Conservation (phyloP, 2,329 filamentous ascomycete genomes). For the Magnaporthiopsis incrustans region DNA sequence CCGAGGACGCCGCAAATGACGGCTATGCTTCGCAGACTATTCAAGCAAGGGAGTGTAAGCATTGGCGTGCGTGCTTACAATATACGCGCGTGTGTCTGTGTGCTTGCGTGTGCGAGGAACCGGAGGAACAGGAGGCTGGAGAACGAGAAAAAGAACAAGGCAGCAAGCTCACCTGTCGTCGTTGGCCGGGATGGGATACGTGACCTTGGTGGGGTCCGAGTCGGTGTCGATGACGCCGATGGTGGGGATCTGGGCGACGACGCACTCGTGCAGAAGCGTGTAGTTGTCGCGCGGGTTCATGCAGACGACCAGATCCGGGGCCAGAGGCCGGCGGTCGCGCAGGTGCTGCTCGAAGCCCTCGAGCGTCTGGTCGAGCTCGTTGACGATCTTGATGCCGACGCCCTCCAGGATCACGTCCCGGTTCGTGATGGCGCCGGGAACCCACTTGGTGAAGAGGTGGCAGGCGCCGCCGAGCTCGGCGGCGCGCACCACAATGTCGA, state of each 20-base stretch:
- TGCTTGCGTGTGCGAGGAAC: not conserved
- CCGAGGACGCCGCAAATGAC: slow-evolving; percentile 82
- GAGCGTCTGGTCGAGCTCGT: slow-evolving; percentile 57
- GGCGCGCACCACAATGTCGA: slow-evolving; percentile 70
- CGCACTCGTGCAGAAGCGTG: slow-evolving; percentile 84
- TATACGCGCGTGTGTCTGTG: not conserved
- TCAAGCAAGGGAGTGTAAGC: not conserved
- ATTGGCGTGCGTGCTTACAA: too few relatives aligned
- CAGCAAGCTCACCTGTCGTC: slow-evolving; percentile 70
- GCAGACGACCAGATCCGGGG: slow-evolving; percentile 86
- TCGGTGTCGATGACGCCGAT: slow-evolving; percentile 95
- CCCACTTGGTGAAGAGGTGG: slow-evolving; percentile 91
- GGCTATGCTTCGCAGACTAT: slow-evolving; percentile 69
- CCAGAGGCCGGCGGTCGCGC: slow-evolving; percentile 54
- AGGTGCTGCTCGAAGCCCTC: slow-evolving; percentile 59
- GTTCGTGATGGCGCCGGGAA: slow-evolving; percentile 86
- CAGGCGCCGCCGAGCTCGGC: slow-evolving; percentile 71
- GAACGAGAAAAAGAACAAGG: slow-evolving; percentile 7
- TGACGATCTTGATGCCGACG: slow-evolving; percentile 65
- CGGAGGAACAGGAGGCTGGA: not conserved
- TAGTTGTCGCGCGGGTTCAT: slow-evolving; percentile 92
- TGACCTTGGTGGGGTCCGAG: slow-evolving; percentile 85
- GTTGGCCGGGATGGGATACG: slow-evolving; percentile 93
- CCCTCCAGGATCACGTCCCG: slow-evolving; percentile 75
- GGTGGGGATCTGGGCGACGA: slow-evolving; percentile 78